These are phyloP conservation scores for Candida sojae DNA, from an alignment of 1,139 yeast genomes.

Conservation along the genomic window DNA sequence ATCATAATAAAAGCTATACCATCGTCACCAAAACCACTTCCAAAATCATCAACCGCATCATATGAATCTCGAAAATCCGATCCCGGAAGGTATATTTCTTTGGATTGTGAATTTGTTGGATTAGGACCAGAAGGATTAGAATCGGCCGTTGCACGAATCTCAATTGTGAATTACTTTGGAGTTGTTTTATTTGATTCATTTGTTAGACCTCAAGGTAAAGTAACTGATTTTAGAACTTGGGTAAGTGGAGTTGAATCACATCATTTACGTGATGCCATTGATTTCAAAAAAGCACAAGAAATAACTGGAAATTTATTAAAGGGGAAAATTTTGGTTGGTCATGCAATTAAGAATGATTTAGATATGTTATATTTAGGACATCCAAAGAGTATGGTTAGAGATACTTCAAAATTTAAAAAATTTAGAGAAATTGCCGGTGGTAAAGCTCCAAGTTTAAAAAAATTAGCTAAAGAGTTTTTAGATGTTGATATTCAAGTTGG, in stretches of 20 bases:
- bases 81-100: conserved; percentile 73
- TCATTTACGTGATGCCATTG: conserved; percentile 66
- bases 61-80: conserved; percentile 29
- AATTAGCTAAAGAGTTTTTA: conserved; percentile 58
- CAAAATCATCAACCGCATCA: conserved; percentile 7
- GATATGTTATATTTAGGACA: conserved; percentile 67
- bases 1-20: conserved; percentile 20
- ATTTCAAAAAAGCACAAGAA: conserved; percentile 66
- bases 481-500: conserved; percentile 69
- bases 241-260: conserved; percentile 83
- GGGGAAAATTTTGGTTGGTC: conserved; percentile 72
- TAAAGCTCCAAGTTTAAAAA: conserved; percentile 71
- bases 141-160: conserved; percentile 82
- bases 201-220: conserved; percentile 73
- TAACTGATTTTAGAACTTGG: conserved; percentile 92
- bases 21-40: conserved; percentile 5
- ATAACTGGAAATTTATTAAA: conserved; percentile 52
- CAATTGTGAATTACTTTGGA: conserved; percentile 84
- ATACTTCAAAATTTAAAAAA: conserved; percentile 66
- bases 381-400: conserved; percentile 66
- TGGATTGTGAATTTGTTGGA: conserved; percentile 96
- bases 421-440: conserved; percentile 65
- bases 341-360: conserved; percentile 80
- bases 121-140: conserved; percentile 71
- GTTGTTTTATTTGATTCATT: conserved; percentile 66